Conservation (phyloP, 495 filamentous ascomycete species). For the Aspergillus panamensis region DNA sequence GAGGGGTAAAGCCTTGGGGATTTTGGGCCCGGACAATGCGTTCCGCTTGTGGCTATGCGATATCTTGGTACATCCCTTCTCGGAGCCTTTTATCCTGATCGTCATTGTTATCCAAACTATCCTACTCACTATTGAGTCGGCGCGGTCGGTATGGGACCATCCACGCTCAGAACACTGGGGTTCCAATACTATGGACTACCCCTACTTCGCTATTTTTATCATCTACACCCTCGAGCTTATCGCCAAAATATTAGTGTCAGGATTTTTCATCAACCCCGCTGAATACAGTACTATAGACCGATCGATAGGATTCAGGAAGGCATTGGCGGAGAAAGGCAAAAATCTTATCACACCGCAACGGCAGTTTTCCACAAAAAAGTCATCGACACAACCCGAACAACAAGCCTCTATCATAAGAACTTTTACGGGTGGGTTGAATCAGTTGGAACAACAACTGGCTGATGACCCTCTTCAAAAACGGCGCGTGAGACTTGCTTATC, state of each 20-base stretch:
- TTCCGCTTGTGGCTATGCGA: slow-evolving; percentile 76
- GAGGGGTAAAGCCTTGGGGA: slow-evolving; percentile 78
- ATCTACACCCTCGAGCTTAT: slow-evolving; percentile 87
- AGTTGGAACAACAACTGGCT: slow-evolving; percentile 44
- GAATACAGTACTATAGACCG: slow-evolving; percentile 81
- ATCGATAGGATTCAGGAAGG: slow-evolving; percentile 65
- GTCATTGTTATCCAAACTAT: slow-evolving; percentile 87
- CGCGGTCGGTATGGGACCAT: slow-evolving; percentile 60
- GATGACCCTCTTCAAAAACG: slow-evolving; percentile 75
- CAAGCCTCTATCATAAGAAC: slow-evolving; percentile 76
- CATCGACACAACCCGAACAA: slow-evolving; percentile 33
- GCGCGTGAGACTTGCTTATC: slow-evolving; percentile 77
- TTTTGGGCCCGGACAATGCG: slow-evolving; percentile 74
- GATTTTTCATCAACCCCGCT: slow-evolving; percentile 78
- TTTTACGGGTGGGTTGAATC: slow-evolving; percentile 70
- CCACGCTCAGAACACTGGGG: slow-evolving; percentile 58
- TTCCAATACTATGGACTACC: slow-evolving; percentile 66
- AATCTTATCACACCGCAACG: slow-evolving; percentile 76
- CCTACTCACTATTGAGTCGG: slow-evolving; percentile 77
- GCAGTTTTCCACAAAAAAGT: slow-evolving; percentile 58
- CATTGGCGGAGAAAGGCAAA: slow-evolving; percentile 69
- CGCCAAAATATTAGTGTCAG: slow-evolving; percentile 83
- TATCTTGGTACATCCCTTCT: slow-evolving; percentile 80
- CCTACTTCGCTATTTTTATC: slow-evolving; percentile 76
- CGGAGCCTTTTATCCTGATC: slow-evolving; percentile 81